phyloP scores from a whole-genome alignment of 768 basidiomycete genomes.

The Dictyophora rubrovolvata region DNA sequence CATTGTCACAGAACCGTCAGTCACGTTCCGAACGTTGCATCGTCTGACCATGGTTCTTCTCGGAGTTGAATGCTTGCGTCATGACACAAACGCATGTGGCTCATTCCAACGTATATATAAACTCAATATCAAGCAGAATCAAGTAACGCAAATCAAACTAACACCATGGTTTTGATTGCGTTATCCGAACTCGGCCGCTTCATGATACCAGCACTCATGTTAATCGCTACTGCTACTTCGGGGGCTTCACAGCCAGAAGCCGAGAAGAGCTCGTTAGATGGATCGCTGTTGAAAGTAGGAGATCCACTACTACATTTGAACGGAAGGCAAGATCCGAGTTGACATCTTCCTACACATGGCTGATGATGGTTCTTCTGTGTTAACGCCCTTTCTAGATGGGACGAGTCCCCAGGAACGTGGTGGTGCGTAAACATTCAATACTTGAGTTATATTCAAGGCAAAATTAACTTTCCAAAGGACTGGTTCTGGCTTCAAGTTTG shows the following conservation, averaged over 20 bases:
- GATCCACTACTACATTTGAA: constrained; percentile 1
- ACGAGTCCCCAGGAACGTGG: constrained; percentile 42
- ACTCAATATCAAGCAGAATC: not conserved
- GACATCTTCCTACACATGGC: not conserved
- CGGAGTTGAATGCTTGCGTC: not conserved
- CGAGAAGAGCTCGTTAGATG: not conserved
- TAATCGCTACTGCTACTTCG: not conserved
- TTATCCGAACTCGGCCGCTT: not conserved
- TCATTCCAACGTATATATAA: too few species aligned
- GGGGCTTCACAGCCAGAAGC: not conserved
- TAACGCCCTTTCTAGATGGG: constrained; percentile 28
- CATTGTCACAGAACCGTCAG: not conserved
- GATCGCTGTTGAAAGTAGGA: not conserved
- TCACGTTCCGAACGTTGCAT: too few species aligned
- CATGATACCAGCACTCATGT: not conserved
- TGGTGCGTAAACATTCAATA: constrained; percentile 28
- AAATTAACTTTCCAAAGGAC: constrained; percentile 27
- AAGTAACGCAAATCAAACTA: not conserved
- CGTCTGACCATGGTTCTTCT: not conserved
- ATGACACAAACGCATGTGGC: too few species aligned
- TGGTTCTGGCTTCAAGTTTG: constrained; percentile 43
- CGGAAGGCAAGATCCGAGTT: not conserved
- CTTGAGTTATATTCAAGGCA: not conserved
- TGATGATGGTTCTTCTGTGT: not conserved
- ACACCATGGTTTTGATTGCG: not conserved